Evolutionary conservation across 192 early-diverging fungal genomes (phyloP).

Genomic region (Coemansia sp.): DNA sequence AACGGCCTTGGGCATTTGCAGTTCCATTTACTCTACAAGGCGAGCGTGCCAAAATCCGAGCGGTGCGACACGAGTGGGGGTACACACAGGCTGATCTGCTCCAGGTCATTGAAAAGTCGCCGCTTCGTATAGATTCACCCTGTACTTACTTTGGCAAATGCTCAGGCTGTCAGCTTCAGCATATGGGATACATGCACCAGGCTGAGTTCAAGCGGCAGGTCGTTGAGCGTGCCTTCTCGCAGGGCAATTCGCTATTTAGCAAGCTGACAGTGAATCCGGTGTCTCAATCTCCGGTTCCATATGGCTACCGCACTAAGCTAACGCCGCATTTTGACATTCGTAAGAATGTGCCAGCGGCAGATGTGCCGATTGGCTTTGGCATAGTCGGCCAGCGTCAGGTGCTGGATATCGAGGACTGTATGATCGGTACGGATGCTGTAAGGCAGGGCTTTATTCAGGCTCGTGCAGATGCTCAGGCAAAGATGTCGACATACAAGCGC

Average conservation of each 20-base stretch:
- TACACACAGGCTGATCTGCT: slow-evolving; percentile 48
- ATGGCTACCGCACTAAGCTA: slow-evolving; percentile 66
- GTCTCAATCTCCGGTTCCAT: slow-evolving; percentile 55
- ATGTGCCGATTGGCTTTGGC: slow-evolving; percentile 59
- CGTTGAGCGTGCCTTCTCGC: slow-evolving; percentile 56
- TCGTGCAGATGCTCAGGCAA: slow-evolving; percentile 48
- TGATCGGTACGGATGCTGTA: slow-evolving; percentile 62
- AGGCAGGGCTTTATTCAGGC: slow-evolving; percentile 54
- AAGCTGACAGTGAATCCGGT: slow-evolving; percentile 47
- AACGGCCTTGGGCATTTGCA: slow-evolving; percentile 38
- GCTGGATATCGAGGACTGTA: slow-evolving; percentile 66
- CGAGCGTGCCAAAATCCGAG: slow-evolving; percentile 32
- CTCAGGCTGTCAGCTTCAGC: slow-evolving; percentile 65
- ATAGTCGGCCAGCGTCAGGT: slow-evolving; percentile 58
- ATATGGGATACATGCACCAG: slow-evolving; percentile 59
- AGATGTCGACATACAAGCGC: slow-evolving; percentile 56
- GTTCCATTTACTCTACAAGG: slow-evolving; percentile 43
- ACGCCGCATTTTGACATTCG: slow-evolving; percentile 63
- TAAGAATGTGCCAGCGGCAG: slow-evolving; percentile 45
- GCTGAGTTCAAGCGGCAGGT: slow-evolving; percentile 58
- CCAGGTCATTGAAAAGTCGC: slow-evolving; percentile 23
- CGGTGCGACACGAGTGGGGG: slow-evolving; percentile 51
- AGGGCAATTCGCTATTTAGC: slow-evolving; percentile 45
- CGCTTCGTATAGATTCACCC: slow-evolving; percentile 46
- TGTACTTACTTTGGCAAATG: slow-evolving; percentile 64